Evolutionary conservation across 192 early-diverging fungal species (phyloP).

Genomic region (Irineochytrium annulatum): DNA sequence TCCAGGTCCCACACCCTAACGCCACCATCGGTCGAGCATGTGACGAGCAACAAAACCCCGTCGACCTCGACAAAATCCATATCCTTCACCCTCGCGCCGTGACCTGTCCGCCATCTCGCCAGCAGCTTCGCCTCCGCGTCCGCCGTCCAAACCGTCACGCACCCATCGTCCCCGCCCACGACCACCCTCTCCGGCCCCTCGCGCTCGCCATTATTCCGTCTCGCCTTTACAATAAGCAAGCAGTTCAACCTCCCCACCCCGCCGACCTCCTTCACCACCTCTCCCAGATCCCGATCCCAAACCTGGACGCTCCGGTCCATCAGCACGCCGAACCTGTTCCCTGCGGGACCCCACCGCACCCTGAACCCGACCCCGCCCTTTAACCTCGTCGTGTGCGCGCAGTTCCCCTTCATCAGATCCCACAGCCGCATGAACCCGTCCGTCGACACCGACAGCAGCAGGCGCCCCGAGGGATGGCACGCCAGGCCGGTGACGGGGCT

Average conservation of each 20-base stretch:
- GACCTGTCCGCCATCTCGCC: constrained; percentile 25
- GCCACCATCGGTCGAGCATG: constrained; percentile 47
- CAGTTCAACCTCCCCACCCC: constrained; percentile 20
- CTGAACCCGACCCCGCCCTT: constrained; percentile 22
- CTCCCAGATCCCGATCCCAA: constrained; percentile 18
- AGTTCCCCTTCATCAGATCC: constrained; percentile 42
- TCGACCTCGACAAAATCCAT: constrained; percentile 12
- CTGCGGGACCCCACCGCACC: constrained; percentile 35
- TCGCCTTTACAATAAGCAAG: not conserved
- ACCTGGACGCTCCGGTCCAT: constrained; percentile 33
- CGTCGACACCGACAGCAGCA: constrained; percentile 75
- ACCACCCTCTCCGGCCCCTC: constrained; percentile 19
- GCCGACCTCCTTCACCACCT: not conserved
- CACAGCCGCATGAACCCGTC: constrained; percentile 46
- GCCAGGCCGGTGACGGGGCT: constrained; percentile 74
- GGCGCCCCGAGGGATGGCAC: constrained; percentile 92
- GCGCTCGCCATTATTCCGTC: not conserved
- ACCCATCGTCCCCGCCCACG: constrained; percentile 36
- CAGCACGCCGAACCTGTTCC: constrained; percentile 33
- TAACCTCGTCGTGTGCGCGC: constrained; percentile 37
- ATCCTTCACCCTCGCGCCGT: constrained; percentile 45
- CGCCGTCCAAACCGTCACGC: constrained; percentile 28
- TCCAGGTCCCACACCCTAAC: constrained; percentile 46
- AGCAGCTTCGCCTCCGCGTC: constrained; percentile 1
- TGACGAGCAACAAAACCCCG: constrained; percentile 20